A percentile compares a stretch with the other conserved stretches of the same genome.
phyloP scores from a whole-genome alignment of 2,329 filamentous ascomycete genomes.

The Cordyceps farinosa region DNA sequence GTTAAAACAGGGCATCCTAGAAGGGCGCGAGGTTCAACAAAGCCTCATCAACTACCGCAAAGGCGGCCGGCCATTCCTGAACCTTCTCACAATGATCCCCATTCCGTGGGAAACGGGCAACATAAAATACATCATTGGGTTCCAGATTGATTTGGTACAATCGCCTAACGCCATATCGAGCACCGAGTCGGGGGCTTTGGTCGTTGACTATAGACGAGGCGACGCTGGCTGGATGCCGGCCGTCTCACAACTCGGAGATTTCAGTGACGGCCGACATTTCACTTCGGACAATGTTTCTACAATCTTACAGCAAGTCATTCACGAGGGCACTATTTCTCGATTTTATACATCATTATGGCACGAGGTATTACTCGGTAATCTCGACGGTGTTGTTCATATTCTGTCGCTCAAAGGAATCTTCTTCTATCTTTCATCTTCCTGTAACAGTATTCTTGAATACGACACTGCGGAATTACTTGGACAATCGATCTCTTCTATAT shows the following conservation, averaged over 20 bases:
- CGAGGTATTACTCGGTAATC: conserved; percentile 87
- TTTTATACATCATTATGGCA: conserved; percentile 82
- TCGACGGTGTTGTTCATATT: conserved; percentile 89
- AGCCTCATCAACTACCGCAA: conserved; percentile 95
- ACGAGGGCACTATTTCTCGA: conserved; percentile 64
- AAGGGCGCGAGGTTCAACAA: conserved; percentile 76
- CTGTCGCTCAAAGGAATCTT: conserved; percentile 88
- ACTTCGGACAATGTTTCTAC: conserved; percentile 82
- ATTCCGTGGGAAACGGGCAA: conserved; percentile 76
- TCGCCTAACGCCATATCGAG: conserved; percentile 73
- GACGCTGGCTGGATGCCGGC: conserved; percentile 78
- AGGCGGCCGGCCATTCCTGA: conserved; percentile 92
- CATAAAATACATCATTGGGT: conserved; percentile 84
- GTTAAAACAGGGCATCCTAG: conserved; percentile 74
- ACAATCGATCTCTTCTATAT: conserved; percentile 82
- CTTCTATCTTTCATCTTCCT: conserved; percentile 84
- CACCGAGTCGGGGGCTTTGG: conserved; percentile 68
- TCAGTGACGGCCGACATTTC: conserved; percentile 74
- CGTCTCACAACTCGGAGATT: conserved; percentile 53
- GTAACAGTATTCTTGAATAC: conserved; percentile 78
- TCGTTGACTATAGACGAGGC: conserved; percentile 84
- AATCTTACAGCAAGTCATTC: conserved; percentile 69
- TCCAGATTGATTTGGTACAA: conserved; percentile 92
- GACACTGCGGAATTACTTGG: conserved; percentile 80
- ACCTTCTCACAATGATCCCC: conserved; percentile 94